Percentiles rank a stretch among this genome's conserved stretches.
Evolutionary conservation across 1,139 yeast genomes (phyloP).

Genomic region (Ogataea hybrid): DNA sequence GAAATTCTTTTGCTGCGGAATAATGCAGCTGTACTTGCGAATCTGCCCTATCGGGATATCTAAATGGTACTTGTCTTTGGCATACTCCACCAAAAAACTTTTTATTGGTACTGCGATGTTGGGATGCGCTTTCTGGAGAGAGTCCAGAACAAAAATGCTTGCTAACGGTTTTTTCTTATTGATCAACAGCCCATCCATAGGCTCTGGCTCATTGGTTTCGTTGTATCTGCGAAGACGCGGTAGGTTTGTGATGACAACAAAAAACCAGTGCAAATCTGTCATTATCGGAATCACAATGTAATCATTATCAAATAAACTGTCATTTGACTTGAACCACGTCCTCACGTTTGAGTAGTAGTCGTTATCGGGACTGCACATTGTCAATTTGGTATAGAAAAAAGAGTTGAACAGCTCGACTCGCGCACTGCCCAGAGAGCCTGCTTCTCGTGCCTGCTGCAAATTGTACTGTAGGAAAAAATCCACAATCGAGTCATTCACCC

Average conservation of each 20-base stretch:
- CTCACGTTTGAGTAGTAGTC: slow-evolving; percentile 63
- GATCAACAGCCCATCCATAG: slow-evolving; percentile 9
- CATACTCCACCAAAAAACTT: slow-evolving; percentile 65
- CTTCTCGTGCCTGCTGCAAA: slow-evolving; percentile 39
- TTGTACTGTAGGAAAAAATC: slow-evolving; percentile 68
- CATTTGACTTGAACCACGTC: slow-evolving; percentile 70
- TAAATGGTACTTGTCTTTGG: slow-evolving; percentile 58
- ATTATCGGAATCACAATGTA: slow-evolving; percentile 80
- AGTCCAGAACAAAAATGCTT: slow-evolving; percentile 73
- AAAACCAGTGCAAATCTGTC: slow-evolving; percentile 84
- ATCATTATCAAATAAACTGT: slow-evolving; percentile 60
- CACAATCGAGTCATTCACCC: slow-evolving; percentile 74
- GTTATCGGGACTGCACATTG: slow-evolving; percentile 27
- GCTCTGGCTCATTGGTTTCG: slow-evolving; percentile 5
- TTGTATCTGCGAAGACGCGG: slow-evolving; percentile 33
- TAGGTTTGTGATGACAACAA: slow-evolving; percentile 61
- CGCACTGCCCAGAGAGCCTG: slow-evolving; percentile 26
- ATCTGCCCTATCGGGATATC: slow-evolving; percentile 46
- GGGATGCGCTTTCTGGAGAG: slow-evolving; percentile 60
- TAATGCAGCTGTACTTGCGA: slow-evolving; percentile 48
- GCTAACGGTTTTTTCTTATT: slow-evolving; percentile 30
- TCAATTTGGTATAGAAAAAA: slow-evolving; percentile 73
- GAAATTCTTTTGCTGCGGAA: slow-evolving; percentile 84
- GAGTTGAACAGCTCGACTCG: slow-evolving; percentile 74
- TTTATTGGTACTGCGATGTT: slow-evolving; percentile 55